Evolutionary conservation across 495 filamentous ascomycete species (phyloP).

Genomic region (Aspergillus biplanus): DNA sequence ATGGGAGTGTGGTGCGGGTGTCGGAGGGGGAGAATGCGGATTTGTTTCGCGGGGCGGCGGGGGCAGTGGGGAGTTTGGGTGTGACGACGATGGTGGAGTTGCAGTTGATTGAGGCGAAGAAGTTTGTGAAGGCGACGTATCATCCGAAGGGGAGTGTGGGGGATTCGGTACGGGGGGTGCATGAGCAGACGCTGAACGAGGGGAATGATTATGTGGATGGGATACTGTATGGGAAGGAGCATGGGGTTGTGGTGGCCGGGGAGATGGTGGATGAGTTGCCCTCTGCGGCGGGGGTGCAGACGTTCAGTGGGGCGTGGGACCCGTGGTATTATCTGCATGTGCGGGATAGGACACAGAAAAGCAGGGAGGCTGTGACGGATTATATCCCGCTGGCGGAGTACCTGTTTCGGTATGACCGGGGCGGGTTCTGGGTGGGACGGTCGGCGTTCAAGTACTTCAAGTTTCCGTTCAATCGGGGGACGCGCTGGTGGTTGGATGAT

Average conservation of each 20-base stretch:
- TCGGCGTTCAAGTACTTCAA: conserved; percentile 59
- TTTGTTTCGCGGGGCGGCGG: conserved; percentile 57
- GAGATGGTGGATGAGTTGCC: conserved; percentile 38
- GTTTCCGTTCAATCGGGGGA: conserved; percentile 57
- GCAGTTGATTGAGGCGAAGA: conserved; percentile 49
- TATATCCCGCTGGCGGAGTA: conserved; percentile 60
- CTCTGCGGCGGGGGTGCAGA: conserved; percentile 24
- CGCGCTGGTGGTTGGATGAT: conserved; percentile 54
- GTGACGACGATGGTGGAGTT: conserved; percentile 58
- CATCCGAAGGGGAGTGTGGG: conserved; percentile 40
- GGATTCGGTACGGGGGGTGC: conserved; percentile 44
- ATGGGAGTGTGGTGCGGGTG: conserved; percentile 51
- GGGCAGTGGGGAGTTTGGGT: conserved; percentile 55
- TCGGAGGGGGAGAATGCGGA: conserved; percentile 42
- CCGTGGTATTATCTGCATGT: conserved; percentile 66
- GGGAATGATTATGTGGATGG: conserved; percentile 60
- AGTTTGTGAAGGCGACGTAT: conserved; percentile 55
- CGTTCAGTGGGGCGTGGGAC: conserved; percentile 53
- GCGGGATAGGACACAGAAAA: conserved; percentile 18
- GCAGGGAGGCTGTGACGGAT: conserved; percentile 34
- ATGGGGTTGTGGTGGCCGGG: conserved; percentile 54
- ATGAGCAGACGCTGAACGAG: conserved; percentile 34
- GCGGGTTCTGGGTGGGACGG: conserved; percentile 60
- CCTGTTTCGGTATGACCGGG: conserved; percentile 66
- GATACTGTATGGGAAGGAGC: conserved; percentile 48